Percentiles rank a stretch among this genome's conserved stretches.
phyloP scores from a whole-genome alignment of 257 asterid species.

The Penstemon barbatus region DNA sequence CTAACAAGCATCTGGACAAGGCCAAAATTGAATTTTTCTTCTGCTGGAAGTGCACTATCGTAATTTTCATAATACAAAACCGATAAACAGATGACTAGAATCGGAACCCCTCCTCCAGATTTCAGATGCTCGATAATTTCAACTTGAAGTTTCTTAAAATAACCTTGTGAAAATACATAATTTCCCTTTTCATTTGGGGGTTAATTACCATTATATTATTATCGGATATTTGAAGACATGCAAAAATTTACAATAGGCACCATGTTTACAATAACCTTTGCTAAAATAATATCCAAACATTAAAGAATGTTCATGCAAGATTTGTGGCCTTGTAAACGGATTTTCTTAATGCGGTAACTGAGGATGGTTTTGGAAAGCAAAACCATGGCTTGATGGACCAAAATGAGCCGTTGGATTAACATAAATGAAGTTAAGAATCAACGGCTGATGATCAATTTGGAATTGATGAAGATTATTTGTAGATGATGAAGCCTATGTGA shows the following conservation, averaged over 20 bases:
- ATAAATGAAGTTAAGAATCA: neutral
- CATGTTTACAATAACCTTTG: too few species aligned
- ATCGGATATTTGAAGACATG: neutral
- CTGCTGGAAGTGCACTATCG: conserved; percentile 23
- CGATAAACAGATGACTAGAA: conserved; percentile 33
- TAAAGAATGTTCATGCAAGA: neutral
- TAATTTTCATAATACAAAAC: conserved; percentile 35
- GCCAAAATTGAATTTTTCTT: conserved; percentile 20
- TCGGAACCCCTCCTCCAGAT: conserved; percentile 33
- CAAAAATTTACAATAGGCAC: too few species aligned
- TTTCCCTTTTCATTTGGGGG: conserved; percentile 1
- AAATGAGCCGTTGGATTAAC: conserved; percentile 6
- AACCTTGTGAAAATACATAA: conserved; percentile 7
- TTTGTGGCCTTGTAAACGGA: neutral
- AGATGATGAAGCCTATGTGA: conserved; percentile 12
- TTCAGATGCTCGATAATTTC: too few species aligned
- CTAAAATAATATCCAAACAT: too few species aligned
- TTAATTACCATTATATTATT: conserved; percentile 32
- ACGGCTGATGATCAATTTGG: neutral
- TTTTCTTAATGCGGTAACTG: neutral
- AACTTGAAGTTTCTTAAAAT: conserved; percentile 29
- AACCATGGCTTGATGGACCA: conserved; percentile 1
- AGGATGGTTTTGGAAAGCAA: neutral
- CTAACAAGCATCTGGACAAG: conserved; percentile 27
- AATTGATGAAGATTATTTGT: conserved; percentile 1